A percentile compares a stretch with the other conserved stretches of the same genome.
phyloP scores from a whole-genome alignment of 108 stramenopile genomes.

The Stephanodiscus triporus region DNA sequence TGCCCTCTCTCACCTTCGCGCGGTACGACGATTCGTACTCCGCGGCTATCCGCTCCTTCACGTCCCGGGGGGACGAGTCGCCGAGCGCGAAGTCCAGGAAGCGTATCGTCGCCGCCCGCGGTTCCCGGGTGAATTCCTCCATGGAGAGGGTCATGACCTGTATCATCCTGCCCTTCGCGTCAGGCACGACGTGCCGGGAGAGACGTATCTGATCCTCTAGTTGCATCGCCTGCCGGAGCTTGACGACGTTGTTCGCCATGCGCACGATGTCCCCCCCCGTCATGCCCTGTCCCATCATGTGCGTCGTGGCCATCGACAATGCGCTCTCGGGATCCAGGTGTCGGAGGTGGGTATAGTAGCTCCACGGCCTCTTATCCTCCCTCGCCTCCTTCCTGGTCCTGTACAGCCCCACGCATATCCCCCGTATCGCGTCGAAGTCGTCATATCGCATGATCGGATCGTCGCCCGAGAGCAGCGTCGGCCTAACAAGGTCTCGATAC shows the following conservation, averaged over 20 bases:
- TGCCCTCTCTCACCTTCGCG: constrained; percentile 1
- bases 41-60: constrained; percentile 16
- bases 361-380: not conserved
- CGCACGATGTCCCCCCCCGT: constrained; percentile 39
- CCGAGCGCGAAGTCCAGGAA: constrained; percentile 32
- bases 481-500: not conserved
- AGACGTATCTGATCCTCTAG: constrained; percentile 11
- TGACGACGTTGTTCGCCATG: constrained; percentile 44
- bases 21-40: constrained; percentile 22
- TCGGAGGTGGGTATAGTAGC: constrained; percentile 4
- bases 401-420: not conserved
- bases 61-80: constrained; percentile 6
- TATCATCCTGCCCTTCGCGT: constrained; percentile 16
- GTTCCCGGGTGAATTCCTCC: constrained; percentile 32
- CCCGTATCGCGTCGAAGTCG: not conserved
- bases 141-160: constrained; percentile 35
- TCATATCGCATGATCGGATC: constrained; percentile 5
- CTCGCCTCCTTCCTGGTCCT: not conserved
- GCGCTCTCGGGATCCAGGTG: constrained; percentile 4
- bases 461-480: not conserved
- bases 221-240: constrained; percentile 13
- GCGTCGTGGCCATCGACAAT: constrained; percentile 29
- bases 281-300: constrained; percentile 32
- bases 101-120: constrained; percentile 5
- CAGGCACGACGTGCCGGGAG: constrained; percentile 16